Conservation (phyloP, 2,329 filamentous ascomycete species). For the Blumeriella jaapii region DNA sequence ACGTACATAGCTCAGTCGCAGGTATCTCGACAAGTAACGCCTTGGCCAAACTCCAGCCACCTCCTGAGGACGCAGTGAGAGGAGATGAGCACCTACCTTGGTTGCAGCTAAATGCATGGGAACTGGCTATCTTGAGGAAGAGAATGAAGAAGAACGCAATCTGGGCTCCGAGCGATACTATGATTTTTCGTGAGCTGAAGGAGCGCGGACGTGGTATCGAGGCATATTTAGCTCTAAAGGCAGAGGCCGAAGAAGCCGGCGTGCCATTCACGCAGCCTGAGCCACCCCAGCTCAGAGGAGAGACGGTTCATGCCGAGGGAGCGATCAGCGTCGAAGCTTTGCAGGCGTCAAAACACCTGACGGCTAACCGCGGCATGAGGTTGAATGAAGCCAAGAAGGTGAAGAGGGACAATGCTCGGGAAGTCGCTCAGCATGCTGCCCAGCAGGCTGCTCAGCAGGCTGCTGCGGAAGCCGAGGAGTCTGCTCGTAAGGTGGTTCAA, state of each 20-base stretch:
- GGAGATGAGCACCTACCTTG: conserved; percentile 52
- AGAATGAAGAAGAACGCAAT: conserved; percentile 87
- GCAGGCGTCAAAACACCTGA: conserved; percentile 48
- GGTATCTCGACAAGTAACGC: conserved; percentile 29
- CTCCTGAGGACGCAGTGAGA: conserved; percentile 45
- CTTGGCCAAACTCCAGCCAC: conserved; percentile 36
- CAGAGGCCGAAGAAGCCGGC: conserved; percentile 54
- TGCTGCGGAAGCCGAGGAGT: conserved; percentile 50
- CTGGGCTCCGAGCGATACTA: conserved; percentile 75
- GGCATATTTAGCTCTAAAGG: conserved; percentile 49
- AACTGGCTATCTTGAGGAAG: conserved; percentile 61
- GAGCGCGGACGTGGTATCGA: conserved; percentile 55
- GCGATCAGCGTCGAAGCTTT: conserved; percentile 42
- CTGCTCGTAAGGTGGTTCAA: conserved; percentile 40
- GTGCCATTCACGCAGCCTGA: conserved; percentile 40
- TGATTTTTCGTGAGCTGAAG: conserved; percentile 72
- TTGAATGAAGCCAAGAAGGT: conserved; percentile 69
- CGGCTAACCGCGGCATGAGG: conserved; percentile 65
- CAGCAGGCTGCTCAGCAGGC: conserved; percentile 52
- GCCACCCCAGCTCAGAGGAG: conserved; percentile 25
- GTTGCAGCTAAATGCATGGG: conserved; percentile 53
- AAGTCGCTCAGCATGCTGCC: conserved; percentile 47
- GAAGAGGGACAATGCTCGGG: conserved; percentile 62
- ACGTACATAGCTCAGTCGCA: conserved; percentile 27
- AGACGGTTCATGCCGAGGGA: conserved; percentile 42